Evolutionary conservation across 1,284 basidiomycete species (phyloP), one percentile per base, ranked within the genome.

Genomic region (Phlebopus sp.): DNA sequence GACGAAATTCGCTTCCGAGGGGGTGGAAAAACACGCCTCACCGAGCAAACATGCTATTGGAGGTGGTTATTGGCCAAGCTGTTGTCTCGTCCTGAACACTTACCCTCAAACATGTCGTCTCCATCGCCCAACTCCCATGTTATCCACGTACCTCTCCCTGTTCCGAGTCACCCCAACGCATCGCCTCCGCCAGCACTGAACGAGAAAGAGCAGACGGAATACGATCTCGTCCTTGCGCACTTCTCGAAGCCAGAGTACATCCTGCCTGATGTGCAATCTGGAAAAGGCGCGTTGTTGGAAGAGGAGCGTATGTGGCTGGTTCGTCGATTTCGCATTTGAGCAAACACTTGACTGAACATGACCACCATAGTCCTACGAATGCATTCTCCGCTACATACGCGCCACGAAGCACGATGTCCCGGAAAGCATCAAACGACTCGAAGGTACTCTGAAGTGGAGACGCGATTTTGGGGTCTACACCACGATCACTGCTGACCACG

Each of bases 301-400:
- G 74, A 73, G 38, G 87, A 90, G 62, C 80, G 81, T 64, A 87
- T 86, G 63, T 90, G 87, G 86, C 70, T 90, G 59, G 78, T 81
- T 51, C 49, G 78, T 69, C 14, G 8, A 25, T 36, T 25, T 11
- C 51, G 21, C 25, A 9, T 21, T 7, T 1, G 13, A 21, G 2
- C 31, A 37, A 25, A 53, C 19, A 14, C 35, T 38, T 47, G 19
- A 45, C 36, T 8, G n/a, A 6, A 11, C 11, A 30, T 14, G 7
- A 13, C 42, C 14, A 37, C 17, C 7, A 9, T 40, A 77, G 77
- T 84, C 83, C 1, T 74, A 76, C 55, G 87, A 90, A 56, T 88
- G 85, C 60, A 65, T 89, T 36, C 69, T 85, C 37, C 73, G 87
- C 48, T 87, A 81, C 62, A 67, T 88, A 23, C 82, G 86, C 41